These are phyloP conservation scores for Abrus pulchellus DNA, from an alignment of 306 rosid species.

Conservation along the genomic window DNA sequence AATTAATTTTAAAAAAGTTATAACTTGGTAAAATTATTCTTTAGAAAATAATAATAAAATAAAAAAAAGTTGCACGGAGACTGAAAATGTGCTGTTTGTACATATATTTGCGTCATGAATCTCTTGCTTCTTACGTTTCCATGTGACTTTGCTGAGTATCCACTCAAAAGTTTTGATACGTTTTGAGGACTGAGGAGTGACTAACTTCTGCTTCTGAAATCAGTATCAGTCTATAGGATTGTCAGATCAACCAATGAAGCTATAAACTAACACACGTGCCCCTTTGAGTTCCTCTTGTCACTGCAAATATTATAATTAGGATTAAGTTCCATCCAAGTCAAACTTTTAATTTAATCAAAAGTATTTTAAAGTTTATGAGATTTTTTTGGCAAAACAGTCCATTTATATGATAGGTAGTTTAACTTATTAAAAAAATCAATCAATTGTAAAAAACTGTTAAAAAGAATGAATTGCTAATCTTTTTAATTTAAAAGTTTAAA, in stretches of 20 bases:
- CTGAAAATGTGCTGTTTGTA: conserved; percentile 14
- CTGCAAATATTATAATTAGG: not conserved
- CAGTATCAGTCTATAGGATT: not conserved
- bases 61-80: not conserved
- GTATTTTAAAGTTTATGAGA: no score
- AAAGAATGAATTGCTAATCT: no score
- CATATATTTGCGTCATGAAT: conserved; percentile 20
- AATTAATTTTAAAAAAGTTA: no score
- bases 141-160: not conserved
- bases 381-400: no score
- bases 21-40: no score
- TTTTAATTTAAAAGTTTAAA: no score
- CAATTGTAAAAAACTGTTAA: no score
- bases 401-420: no score
- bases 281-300: not conserved
- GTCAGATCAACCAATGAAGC: conserved; percentile 7
- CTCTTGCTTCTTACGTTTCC: conserved; percentile 33
- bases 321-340: no score
- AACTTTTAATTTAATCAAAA: no score
- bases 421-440: no score
- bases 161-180: not conserved
- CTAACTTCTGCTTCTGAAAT: not conserved
- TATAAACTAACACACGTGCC: conserved; percentile 7
- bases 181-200: not conserved
- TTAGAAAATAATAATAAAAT: no score